A percentile compares a stretch with the other conserved stretches of the same genome.
These are phyloP conservation scores for Tylopilus plumbeoviolaceoides DNA, from an alignment of 768 basidiomycete genomes.

Conservation along the genomic window DNA sequence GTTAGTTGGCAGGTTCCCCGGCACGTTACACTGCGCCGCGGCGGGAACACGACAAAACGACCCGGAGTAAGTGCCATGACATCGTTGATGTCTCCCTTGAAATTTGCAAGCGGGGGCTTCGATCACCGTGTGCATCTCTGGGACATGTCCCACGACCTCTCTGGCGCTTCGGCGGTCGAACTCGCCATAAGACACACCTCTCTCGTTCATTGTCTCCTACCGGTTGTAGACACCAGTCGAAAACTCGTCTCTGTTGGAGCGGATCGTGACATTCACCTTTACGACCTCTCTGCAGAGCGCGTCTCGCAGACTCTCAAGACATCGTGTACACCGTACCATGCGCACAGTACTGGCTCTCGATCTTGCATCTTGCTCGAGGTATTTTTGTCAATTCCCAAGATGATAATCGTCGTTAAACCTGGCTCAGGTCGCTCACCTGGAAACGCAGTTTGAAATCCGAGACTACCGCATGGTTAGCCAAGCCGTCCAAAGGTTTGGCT, in stretches of 20 bases:
- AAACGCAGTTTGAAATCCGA: slow-evolving; percentile 50
- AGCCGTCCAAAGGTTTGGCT: slow-evolving; percentile 45
- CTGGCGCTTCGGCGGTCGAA: slow-evolving; percentile 27
- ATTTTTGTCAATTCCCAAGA: slow-evolving; percentile 1
- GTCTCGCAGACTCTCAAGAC: slow-evolving; percentile 37
- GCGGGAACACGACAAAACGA: slow-evolving; percentile 35
- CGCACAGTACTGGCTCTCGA: slow-evolving; percentile 34
- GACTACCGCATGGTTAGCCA: slow-evolving; percentile 38
- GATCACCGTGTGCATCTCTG: slow-evolving; percentile 48
- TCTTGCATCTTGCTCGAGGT: slow-evolving; percentile 46
- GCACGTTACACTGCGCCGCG: slow-evolving; percentile 19
- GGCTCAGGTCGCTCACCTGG: slow-evolving; percentile 43
- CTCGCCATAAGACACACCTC: slow-evolving; percentile 42
- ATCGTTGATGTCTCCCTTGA: slow-evolving; percentile 36
- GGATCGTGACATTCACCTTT: slow-evolving; percentile 43
- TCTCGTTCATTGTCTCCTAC: slow-evolving; percentile 40
- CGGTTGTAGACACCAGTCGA: slow-evolving; percentile 41
- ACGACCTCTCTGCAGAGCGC: slow-evolving; percentile 45
- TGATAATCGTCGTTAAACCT: neutral
- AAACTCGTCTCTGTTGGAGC: slow-evolving; percentile 47
- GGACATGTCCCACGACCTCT: slow-evolving; percentile 35
- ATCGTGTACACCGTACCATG: slow-evolving; percentile 43
- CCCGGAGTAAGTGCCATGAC: slow-evolving; percentile 41
- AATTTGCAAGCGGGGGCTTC: slow-evolving; percentile 48
- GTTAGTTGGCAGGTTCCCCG: slow-evolving; percentile 4